A percentile compares a stretch with the other conserved stretches of the same genome.
Evolutionary conservation across 2,329 filamentous ascomycete species (phyloP).

Genomic region (Pyrenophora tritici-repentis): DNA sequence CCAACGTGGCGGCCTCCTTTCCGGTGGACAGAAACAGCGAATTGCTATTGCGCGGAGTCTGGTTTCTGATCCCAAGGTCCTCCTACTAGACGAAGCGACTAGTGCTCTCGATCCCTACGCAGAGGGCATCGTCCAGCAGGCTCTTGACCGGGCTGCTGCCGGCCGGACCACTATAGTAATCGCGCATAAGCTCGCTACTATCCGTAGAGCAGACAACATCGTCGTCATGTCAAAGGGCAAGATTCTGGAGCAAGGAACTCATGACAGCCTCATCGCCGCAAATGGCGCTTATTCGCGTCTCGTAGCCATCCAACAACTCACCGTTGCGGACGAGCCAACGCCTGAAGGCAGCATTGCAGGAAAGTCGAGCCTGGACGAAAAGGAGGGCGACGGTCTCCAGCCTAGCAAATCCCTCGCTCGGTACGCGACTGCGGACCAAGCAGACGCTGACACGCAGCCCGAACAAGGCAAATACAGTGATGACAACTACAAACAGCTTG

Average conservation of each 20-base stretch:
- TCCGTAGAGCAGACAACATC: slow-evolving; percentile 58
- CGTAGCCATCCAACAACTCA: slow-evolving; percentile 16
- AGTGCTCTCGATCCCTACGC: slow-evolving; percentile 91
- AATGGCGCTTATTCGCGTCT: slow-evolving; percentile 14
- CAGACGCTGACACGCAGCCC: neutral
- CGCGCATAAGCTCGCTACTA: slow-evolving; percentile 89
- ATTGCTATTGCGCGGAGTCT: slow-evolving; percentile 91
- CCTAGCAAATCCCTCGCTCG: neutral
- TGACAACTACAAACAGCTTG: slow-evolving; percentile 5
- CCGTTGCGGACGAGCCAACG: slow-evolving; percentile 28
- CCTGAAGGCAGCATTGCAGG: too few species aligned
- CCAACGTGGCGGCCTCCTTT: slow-evolving; percentile 86
- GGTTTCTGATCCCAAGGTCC: slow-evolving; percentile 85
- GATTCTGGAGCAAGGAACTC: slow-evolving; percentile 68
- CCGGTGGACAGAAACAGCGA: slow-evolving; percentile 93
- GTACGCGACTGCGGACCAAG: neutral
- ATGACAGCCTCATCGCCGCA: slow-evolving; percentile 44
- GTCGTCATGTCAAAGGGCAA: slow-evolving; percentile 72
- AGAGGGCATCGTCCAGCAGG: slow-evolving; percentile 90
- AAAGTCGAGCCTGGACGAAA: too few species aligned
- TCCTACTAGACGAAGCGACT: slow-evolving; percentile 93
- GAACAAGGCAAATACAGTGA: slow-evolving; percentile 1
- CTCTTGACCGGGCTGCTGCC: slow-evolving; percentile 79
- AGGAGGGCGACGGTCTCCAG: neutral
- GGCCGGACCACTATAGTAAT: slow-evolving; percentile 93